Evolutionary conservation across 306 rosid species (phyloP).

Genomic region (Vicia sativa): DNA sequence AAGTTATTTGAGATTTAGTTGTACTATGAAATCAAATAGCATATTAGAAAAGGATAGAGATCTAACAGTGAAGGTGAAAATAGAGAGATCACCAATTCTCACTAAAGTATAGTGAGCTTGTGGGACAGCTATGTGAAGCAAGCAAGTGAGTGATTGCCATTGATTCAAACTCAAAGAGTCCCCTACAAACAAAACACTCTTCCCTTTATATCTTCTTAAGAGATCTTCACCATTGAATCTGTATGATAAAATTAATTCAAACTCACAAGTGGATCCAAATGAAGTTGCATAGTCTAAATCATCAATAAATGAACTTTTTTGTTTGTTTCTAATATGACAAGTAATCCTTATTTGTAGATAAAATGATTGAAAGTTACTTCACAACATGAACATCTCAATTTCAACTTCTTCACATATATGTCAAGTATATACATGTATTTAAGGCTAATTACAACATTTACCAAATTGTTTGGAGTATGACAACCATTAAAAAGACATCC

Average conservation of each 20-base stretch:
- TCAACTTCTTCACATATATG: neutral
- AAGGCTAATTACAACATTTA: slow-evolving; percentile 6
- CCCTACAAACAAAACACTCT: slow-evolving; percentile 60
- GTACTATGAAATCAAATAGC: neutral
- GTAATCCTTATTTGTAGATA: slow-evolving; percentile 31
- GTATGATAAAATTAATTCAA: slow-evolving; percentile 1
- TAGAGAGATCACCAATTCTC: slow-evolving; percentile 43
- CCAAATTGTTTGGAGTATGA: neutral
- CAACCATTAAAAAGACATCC: no score
- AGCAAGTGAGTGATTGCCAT: slow-evolving; percentile 71
- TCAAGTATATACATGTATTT: neutral
- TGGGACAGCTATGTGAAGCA: slow-evolving; percentile 52
- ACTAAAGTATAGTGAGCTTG: slow-evolving; percentile 35
- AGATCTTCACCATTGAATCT: slow-evolving; percentile 60
- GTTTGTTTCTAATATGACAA: slow-evolving; percentile 14
- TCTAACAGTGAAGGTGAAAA: slow-evolving; percentile 54
- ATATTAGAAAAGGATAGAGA: neutral
- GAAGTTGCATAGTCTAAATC: neutral
- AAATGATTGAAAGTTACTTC: slow-evolving; percentile 39
- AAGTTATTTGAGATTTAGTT: neutral
- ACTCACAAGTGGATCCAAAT: slow-evolving; percentile 23
- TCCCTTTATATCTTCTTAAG: slow-evolving; percentile 50
- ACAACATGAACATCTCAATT: slow-evolving; percentile 25
- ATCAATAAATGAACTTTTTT: slow-evolving; percentile 3
- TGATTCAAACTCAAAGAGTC: slow-evolving; percentile 71